These are phyloP conservation scores for Mucor indicus DNA, from an alignment of 371 early-diverging fungal species.

Conservation along the genomic window DNA sequence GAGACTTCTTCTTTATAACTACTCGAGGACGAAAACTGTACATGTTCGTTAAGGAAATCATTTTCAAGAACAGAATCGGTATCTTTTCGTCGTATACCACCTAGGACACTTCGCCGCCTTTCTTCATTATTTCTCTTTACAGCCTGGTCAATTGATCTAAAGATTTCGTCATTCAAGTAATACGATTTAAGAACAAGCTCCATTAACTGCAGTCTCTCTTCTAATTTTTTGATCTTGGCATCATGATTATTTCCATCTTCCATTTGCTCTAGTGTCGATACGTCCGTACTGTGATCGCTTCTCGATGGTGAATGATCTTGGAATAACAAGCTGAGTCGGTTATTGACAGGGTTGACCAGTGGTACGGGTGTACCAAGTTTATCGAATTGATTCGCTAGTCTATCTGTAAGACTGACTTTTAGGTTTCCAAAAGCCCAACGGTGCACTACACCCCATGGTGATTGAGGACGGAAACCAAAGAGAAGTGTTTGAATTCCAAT, in stretches of 20 bases:
- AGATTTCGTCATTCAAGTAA: conserved; percentile 36
- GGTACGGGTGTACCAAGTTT: conserved; percentile 21
- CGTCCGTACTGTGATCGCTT: too few species aligned
- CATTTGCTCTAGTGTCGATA: too few species aligned
- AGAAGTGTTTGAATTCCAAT: conserved; percentile 26
- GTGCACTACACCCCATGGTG: conserved; percentile 39
- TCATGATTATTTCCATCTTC: conserved; percentile 9
- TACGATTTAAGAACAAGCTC: conserved; percentile 34
- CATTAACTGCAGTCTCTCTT: conserved; percentile 35
- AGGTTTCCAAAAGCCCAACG: conserved; percentile 34
- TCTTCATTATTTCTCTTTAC: conserved; percentile 6
- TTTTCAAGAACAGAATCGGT: conserved; percentile 1
- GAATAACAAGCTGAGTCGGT: conserved; percentile 8
- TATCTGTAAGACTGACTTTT: conserved; percentile 13
- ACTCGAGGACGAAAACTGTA: too few species aligned
- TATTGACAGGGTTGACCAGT: conserved; percentile 30
- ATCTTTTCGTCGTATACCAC: not conserved
- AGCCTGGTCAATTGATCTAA: conserved; percentile 23
- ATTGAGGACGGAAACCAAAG: conserved; percentile 38
- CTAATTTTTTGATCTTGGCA: conserved; percentile 18
- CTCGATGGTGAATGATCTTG: too few species aligned
- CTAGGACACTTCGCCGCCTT: not conserved
- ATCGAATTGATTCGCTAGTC: conserved; percentile 21
- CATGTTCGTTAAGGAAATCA: too few species aligned
- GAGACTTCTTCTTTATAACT: too few species aligned